Conservation (phyloP, 768 basidiomycete genomes). For the Candolleomyces aberdarensis region DNA sequence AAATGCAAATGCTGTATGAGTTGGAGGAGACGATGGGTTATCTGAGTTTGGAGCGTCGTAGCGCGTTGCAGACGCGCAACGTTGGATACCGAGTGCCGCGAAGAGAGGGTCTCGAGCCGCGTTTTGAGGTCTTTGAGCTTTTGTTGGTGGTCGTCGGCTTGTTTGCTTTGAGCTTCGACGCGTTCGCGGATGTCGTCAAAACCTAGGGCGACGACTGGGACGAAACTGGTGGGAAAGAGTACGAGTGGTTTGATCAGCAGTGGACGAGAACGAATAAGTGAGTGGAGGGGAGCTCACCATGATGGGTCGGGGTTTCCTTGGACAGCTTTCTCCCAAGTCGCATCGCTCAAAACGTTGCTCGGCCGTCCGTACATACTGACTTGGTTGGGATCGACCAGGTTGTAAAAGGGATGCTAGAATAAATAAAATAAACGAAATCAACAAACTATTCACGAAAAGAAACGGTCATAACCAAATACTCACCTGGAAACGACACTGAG, state of each 20-base stretch:
- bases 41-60: conserved; percentile 59
- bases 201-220: conserved; percentile 76
- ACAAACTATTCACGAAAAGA: not conserved
- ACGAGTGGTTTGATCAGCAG: too few species aligned
- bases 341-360: conserved; percentile 65
- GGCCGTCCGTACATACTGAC: conserved; percentile 70
- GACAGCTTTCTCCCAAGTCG: conserved; percentile 73
- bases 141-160: conserved; percentile 64
- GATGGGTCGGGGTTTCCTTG: conserved; percentile 80
- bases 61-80: conserved; percentile 64
- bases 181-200: conserved; percentile 80
- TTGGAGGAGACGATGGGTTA: conserved; percentile 65
- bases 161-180: conserved; percentile 69
- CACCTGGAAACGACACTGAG: conserved; percentile 81
- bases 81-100: conserved; percentile 64
- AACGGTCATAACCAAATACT: conserved; percentile 17
- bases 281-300: conserved; percentile 59
- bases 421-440: conserved; percentile 1
- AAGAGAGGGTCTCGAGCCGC: conserved; percentile 57
- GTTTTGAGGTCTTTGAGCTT: conserved; percentile 69
- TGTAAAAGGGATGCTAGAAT: conserved; percentile 77
- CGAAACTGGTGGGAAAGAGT: conserved; percentile 44
- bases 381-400: conserved; percentile 69
- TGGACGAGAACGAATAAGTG: too few species aligned
- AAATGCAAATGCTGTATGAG: conserved; percentile 77